Evolutionary conservation across 2,329 filamentous ascomycete genomes (phyloP).

Genomic region (Aureobasidium sp.): DNA sequence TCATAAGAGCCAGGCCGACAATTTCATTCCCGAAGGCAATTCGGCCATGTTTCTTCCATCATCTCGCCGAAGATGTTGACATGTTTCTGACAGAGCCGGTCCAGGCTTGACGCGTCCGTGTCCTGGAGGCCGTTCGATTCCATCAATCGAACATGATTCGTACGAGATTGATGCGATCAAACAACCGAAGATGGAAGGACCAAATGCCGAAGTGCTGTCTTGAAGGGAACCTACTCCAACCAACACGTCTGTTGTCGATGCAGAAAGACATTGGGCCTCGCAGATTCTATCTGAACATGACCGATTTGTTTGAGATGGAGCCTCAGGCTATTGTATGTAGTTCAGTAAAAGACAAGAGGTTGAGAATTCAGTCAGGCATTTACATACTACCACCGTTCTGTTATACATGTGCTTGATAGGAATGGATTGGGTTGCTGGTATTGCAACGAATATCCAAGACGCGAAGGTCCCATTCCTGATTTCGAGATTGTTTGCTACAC

Average conservation of each 20-base stretch:
- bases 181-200: not conserved
- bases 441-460: too few relatives aligned
- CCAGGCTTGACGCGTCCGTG: not conserved
- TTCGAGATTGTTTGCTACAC: not conserved
- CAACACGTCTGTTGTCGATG: not conserved
- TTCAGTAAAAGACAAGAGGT: too few relatives aligned
- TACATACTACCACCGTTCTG: too few relatives aligned
- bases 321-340: too few relatives aligned
- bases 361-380: too few relatives aligned
- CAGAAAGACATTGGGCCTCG: not conserved
- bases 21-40: not conserved
- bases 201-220: not conserved
- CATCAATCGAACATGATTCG: not conserved
- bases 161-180: not conserved
- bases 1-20: not conserved
- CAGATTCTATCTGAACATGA: not conserved
- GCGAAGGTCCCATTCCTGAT: not conserved
- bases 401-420: too few relatives aligned
- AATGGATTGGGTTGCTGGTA: too few relatives aligned
- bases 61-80: slow-evolving; percentile 3
- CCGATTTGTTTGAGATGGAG: not conserved
- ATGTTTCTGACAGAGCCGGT: not conserved
- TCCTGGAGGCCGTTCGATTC: not conserved
- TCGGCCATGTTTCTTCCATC: not conserved
- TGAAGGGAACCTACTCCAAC: too few relatives aligned